Evolutionary conservation across 768 basidiomycete species (phyloP).

Genomic region (Mycena galopus): DNA sequence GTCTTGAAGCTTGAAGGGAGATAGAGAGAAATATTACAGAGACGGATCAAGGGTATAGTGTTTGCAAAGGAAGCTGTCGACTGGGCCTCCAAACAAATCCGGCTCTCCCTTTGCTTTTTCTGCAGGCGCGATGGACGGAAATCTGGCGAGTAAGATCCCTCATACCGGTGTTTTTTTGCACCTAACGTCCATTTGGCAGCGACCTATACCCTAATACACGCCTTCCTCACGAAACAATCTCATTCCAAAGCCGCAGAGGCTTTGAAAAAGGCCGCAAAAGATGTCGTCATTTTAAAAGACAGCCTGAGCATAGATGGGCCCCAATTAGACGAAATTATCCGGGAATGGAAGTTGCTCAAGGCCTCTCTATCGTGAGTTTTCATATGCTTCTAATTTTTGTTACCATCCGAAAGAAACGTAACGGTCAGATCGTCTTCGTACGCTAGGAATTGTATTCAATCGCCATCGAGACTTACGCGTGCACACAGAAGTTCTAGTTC

Average conservation of each 20-base stretch:
- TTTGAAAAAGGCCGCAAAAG: slow-evolving; percentile 80
- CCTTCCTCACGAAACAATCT: slow-evolving; percentile 75
- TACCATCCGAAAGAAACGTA: background rate
- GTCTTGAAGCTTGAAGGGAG: too few species aligned
- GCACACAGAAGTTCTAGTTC: slow-evolving; percentile 19
- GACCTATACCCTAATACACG: slow-evolving; percentile 82
- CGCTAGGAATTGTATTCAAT: background rate
- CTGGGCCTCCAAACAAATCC: too few species aligned
- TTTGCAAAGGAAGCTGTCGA: background rate
- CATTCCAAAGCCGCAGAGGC: slow-evolving; percentile 81
- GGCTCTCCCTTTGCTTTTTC: background rate
- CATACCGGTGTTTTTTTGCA: slow-evolving; percentile 1
- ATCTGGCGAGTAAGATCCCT: slow-evolving; percentile 62
- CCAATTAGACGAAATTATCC: slow-evolving; percentile 74
- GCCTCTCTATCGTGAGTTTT: slow-evolving; percentile 37
- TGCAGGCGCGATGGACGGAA: slow-evolving; percentile 59
- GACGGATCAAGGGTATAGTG: too few species aligned
- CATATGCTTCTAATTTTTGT: background rate
- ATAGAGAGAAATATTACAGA: too few species aligned
- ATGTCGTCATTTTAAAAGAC: slow-evolving; percentile 71
- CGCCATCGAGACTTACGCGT: background rate
- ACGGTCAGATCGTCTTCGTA: background rate
- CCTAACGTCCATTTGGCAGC: slow-evolving; percentile 53
- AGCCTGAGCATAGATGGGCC: slow-evolving; percentile 61
- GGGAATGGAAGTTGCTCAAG: slow-evolving; percentile 67